Evolutionary conservation across 192 early-diverging fungal genomes (phyloP).

Genomic region (Pilaira anomala): DNA sequence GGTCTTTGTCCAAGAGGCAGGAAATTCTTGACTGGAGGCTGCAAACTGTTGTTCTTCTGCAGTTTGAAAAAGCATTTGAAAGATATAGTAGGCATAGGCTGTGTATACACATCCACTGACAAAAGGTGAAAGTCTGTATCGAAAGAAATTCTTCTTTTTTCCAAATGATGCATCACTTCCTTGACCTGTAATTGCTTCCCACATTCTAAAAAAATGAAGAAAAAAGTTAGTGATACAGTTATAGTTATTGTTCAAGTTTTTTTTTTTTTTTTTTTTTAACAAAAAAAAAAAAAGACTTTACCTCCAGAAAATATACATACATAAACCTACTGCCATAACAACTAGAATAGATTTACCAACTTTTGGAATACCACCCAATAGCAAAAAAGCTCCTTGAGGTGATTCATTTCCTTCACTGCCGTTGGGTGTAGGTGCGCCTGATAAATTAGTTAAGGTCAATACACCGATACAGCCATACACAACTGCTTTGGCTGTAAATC

Average conservation of each 20-base stretch:
- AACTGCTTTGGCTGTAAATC: conserved; percentile 45
- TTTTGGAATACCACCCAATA: conserved; percentile 37
- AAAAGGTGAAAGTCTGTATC: conserved; percentile 43
- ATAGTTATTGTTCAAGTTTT: background rate
- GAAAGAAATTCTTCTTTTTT: conserved; percentile 43
- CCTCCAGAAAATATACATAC: conserved; percentile 46
- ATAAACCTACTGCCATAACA: conserved; percentile 40
- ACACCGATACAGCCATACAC: conserved; percentile 47
- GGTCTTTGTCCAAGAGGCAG: conserved; percentile 34
- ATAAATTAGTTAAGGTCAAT: conserved; percentile 37
- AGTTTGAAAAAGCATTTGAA: conserved; percentile 39
- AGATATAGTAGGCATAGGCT: conserved; percentile 42
- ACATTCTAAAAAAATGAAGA: conserved; percentile 26
- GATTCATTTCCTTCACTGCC: conserved; percentile 36
- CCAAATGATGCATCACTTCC: conserved; percentile 41
- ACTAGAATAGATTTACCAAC: conserved; percentile 36
- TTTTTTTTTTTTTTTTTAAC: background rate
- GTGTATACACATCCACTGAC: conserved; percentile 45
- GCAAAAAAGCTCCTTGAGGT: conserved; percentile 43
- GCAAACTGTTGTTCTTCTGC: conserved; percentile 22
- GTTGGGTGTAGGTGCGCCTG: conserved; percentile 28
- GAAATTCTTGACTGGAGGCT: conserved; percentile 32
- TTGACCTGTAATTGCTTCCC: conserved; percentile 47
- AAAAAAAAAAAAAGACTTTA: too few species aligned
- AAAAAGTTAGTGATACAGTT: too few species aligned